Base-by-base conservation (phyloP, 805 yeast species). In the Candida silvicultrix region DNA sequence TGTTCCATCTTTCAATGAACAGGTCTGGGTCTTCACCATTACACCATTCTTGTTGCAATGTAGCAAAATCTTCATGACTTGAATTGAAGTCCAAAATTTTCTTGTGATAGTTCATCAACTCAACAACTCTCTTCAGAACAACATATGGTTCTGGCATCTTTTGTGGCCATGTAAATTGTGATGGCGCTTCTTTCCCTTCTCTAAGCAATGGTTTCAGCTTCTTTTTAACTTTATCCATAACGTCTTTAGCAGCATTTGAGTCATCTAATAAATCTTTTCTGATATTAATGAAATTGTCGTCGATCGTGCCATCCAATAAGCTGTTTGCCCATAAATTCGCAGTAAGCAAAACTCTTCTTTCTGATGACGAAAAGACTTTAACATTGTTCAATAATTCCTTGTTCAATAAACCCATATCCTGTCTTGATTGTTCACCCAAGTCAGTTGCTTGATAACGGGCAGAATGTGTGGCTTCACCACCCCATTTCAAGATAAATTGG, bases 391-490 rank as follows among this genome's bases (percentile, higher is more conserved):
- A 72, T 9, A 94, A 89, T 36, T 83, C 85, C 51, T 85, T 81
- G 65, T 94, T 94, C 61, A 94, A 73, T 48, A 94, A 73, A 60
- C 87, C 83, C 56, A 89, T 77, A 64, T 94, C 96, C 62, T 92
- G 96, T 59, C 99, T 81, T 69, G 86, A 77, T 66, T 90, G 97
- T 61, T 92, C 98, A 44, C 99, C 99, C 18, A 94, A 78, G 65
- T 94, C 99, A 25, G 83, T 77, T 1, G 97, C 95, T 68, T 94
- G 99, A 63, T 89, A 86, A 51, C 83, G 78, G 2, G 98, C 97
- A 11, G 97, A 89, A 64, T 94, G 99, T 1, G 99, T 94, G 6
- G 99, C 97, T 65, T 94, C 99, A 52, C 99, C 99, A 57, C 99
- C 99, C 99, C 99, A 94, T 64, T 94, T 94, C 57, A 94, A 72